Conservation (phyloP, 495 filamentous ascomycete species). For the Amniculicola lignicola region DNA sequence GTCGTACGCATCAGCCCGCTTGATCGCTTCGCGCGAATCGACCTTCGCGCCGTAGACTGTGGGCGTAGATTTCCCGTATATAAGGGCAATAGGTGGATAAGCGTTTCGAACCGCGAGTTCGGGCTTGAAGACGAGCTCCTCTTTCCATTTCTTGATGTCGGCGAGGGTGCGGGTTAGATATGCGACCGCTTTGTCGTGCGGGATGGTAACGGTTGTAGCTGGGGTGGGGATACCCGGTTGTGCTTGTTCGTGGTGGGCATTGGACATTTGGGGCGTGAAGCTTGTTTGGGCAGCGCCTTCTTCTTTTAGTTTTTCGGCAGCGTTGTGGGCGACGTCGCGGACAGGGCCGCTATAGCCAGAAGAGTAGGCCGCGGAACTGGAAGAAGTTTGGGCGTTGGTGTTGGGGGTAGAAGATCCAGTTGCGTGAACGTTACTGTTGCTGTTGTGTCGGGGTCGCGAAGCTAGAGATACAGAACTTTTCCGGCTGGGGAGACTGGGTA, state of each 20-base stretch:
- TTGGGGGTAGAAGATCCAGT: too few relatives aligned
- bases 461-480: too few relatives aligned
- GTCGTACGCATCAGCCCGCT: constrained; percentile 76
- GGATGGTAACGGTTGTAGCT: constrained; percentile 48
- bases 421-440: too few relatives aligned
- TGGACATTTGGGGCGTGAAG: constrained; percentile 25
- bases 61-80: constrained; percentile 84
- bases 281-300: not conserved
- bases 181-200: constrained; percentile 52
- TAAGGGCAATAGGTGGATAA: constrained; percentile 80
- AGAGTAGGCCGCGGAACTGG: not conserved
- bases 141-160: constrained; percentile 68
- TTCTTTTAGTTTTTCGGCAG: constrained; percentile 25
- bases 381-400: constrained; percentile 6
- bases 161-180: constrained; percentile 78
- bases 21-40: constrained; percentile 62
- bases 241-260: constrained; percentile 40
- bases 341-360: constrained; percentile 10
- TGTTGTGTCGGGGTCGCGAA: too few relatives aligned
- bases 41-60: constrained; percentile 81
- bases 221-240: constrained; percentile 35
- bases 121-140: constrained; percentile 70
- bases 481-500: constrained; percentile 36
- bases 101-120: constrained; percentile 66
- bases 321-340: constrained; percentile 26